phyloP scores from a whole-genome alignment of 331 rosid species.

The Pyrus hybrid region DNA sequence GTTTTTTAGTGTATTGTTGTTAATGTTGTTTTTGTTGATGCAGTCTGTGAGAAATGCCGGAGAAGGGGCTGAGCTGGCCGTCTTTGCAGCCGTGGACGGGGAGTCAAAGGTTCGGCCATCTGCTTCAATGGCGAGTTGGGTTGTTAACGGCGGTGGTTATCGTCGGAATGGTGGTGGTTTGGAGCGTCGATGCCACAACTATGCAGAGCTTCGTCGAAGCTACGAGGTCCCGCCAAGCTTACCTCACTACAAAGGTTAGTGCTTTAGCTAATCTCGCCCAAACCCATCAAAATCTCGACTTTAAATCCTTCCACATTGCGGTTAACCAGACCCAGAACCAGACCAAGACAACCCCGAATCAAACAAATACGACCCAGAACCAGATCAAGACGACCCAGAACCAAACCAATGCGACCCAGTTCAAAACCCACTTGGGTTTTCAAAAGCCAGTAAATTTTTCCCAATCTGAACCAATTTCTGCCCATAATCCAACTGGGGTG shows the following conservation, averaged over 20 bases:
- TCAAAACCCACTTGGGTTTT: conserved; percentile 14
- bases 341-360: too few species aligned
- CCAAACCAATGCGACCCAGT: conserved; percentile 11
- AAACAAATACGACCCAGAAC: too few species aligned
- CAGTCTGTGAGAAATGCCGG: conserved; percentile 49
- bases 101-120: conserved; percentile 18
- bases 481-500: conserved; percentile 12
- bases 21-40: neutral
- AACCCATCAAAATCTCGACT: conserved; percentile 16
- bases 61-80: conserved; percentile 37
- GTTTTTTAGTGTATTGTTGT: neutral
- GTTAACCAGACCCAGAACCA: conserved; percentile 21
- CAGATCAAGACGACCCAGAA: too few species aligned
- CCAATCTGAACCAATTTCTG: conserved; percentile 16
- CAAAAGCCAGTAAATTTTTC: conserved; percentile 8
- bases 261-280: conserved; percentile 17
- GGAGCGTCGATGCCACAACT: conserved; percentile 61
- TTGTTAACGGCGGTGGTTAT: conserved; percentile 47
- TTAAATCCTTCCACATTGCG: conserved; percentile 3
- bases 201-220: conserved; percentile 35
- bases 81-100: conserved; percentile 27
- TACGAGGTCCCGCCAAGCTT: conserved; percentile 47
- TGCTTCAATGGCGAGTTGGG: conserved; percentile 60
- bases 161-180: conserved; percentile 47
- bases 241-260: conserved; percentile 21